Percentiles rank a stretch among this genome's conserved stretches.
Evolutionary conservation across 768 basidiomycete genomes (phyloP).

Genomic region (Inosperma sp.): DNA sequence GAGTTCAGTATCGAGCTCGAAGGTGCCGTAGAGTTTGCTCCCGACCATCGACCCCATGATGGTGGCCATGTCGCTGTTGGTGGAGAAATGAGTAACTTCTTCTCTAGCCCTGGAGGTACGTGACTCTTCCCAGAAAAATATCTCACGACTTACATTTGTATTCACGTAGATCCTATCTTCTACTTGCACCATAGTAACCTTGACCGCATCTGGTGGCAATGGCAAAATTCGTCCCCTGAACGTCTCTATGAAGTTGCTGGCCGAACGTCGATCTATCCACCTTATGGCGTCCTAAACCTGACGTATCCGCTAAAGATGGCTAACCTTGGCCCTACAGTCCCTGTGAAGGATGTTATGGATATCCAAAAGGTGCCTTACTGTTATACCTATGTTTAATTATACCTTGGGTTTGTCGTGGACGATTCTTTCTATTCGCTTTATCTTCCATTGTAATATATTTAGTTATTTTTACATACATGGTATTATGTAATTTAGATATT

Average conservation of each 20-base stretch:
- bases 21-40: slow-evolving; percentile 19
- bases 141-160: neutral
- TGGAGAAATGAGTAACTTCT: slow-evolving; percentile 33
- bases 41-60: slow-evolving; percentile 31
- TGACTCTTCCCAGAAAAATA: neutral
- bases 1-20: slow-evolving; percentile 35
- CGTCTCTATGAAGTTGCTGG: slow-evolving; percentile 35
- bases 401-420: neutral
- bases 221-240: slow-evolving; percentile 25
- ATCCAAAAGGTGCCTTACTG: slow-evolving; percentile 28
- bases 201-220: slow-evolving; percentile 39
- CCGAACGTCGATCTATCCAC: slow-evolving; percentile 25
- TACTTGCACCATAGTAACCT: slow-evolving; percentile 39
- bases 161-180: slow-evolving; percentile 35
- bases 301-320: slow-evolving; percentile 28
- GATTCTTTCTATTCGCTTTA: neutral
- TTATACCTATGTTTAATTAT: slow-evolving; percentile 26
- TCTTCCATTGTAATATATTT: neutral
- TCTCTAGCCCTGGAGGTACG: slow-evolving; percentile 39
- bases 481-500: too few species aligned
- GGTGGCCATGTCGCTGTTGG: slow-evolving; percentile 35
- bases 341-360: slow-evolving; percentile 33
- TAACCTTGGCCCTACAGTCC: slow-evolving; percentile 23
- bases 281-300: slow-evolving; percentile 31
- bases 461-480: neutral